Percentiles rank a stretch among this genome's conserved stretches.
phyloP scores from a whole-genome alignment of 2,329 filamentous ascomycete species.

The Paracoccidioides lutzii region DNA sequence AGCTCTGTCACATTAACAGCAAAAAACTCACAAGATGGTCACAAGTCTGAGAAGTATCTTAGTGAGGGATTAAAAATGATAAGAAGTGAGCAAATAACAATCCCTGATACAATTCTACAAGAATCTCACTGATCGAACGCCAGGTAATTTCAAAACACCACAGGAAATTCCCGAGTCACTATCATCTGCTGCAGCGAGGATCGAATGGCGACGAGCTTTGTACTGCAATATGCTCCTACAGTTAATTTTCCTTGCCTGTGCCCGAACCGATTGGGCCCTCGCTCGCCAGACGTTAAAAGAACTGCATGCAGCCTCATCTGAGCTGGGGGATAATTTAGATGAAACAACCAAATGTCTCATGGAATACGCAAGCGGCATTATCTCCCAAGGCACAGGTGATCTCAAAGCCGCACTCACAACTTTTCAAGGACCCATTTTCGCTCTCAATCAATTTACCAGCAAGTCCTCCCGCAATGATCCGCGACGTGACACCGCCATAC shows the following conservation, averaged over 20 bases:
- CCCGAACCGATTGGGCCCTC: conserved; percentile 55
- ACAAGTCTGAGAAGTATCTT: conserved; percentile 44
- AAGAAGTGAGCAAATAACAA: conserved; percentile 23
- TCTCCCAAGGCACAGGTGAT: conserved; percentile 64
- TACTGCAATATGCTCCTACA: conserved; percentile 60
- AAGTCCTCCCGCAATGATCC: conserved; percentile 35
- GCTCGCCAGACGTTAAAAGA: conserved; percentile 47
- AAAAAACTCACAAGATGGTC: conserved; percentile 42
- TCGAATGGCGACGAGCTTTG: conserved; percentile 52
- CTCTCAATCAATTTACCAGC: conserved; percentile 32
- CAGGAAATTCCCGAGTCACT: conserved; percentile 40
- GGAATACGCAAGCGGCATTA: conserved; percentile 61
- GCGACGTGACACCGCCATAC: conserved; percentile 51
- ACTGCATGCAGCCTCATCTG: conserved; percentile 37
- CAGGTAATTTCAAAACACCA: conserved; percentile 26
- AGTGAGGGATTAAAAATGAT: conserved; percentile 44
- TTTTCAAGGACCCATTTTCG: conserved; percentile 52
- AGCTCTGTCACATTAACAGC: conserved; percentile 43
- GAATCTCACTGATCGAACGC: conserved; percentile 10
- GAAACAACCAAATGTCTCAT: conserved; percentile 41
- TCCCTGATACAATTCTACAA: conserved; percentile 7
- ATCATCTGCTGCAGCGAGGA: conserved; percentile 44
- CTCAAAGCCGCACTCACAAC: conserved; percentile 53
- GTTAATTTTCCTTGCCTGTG: conserved; percentile 55
- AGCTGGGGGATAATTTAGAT: conserved; percentile 28